Percentiles rank a stretch among this genome's conserved stretches.
phyloP scores from a whole-genome alignment of 2,329 filamentous ascomycete genomes.

The Aspergillus uvarum region DNA sequence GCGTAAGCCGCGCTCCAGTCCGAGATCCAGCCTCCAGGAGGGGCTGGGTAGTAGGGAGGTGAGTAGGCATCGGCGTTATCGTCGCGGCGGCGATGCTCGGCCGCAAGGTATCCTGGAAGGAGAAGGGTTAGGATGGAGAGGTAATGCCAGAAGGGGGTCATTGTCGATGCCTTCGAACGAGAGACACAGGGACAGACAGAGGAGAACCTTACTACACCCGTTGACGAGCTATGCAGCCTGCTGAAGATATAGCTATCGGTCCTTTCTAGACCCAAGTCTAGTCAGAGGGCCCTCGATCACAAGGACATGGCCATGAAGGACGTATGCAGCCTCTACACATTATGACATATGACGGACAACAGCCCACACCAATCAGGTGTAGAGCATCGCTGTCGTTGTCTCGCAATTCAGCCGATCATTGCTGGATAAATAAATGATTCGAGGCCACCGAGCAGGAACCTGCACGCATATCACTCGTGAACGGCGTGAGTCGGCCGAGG shows the following conservation, averaged over 20 bases:
- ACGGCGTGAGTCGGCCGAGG: not conserved
- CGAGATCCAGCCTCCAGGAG: slow-evolving; percentile 67
- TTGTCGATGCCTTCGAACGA: slow-evolving; percentile 8
- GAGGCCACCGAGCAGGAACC: not conserved
- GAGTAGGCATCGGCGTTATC: slow-evolving; percentile 32
- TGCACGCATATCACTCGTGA: not conserved
- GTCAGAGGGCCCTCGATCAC: not conserved
- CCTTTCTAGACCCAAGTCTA: not conserved
- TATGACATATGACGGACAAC: not conserved
- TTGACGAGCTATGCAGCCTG: not conserved
- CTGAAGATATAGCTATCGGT: not conserved
- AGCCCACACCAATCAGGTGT: not conserved
- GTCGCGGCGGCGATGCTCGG: not conserved
- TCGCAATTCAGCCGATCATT: not conserved
- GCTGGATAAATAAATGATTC: not conserved
- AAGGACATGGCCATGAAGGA: not conserved
- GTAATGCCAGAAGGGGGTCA: not conserved
- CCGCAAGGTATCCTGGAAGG: not conserved
- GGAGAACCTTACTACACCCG: not conserved
- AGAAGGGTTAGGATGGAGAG: not conserved
- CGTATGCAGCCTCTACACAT: not conserved
- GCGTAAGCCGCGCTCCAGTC: slow-evolving; percentile 69
- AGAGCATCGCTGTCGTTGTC: not conserved
- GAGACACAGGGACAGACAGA: slow-evolving; percentile 6
- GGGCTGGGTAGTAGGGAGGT: slow-evolving; percentile 69